These are phyloP conservation scores for Zanthoxylum bungeanum DNA, from an alignment of 345 rosid species.

Conservation along the genomic window DNA sequence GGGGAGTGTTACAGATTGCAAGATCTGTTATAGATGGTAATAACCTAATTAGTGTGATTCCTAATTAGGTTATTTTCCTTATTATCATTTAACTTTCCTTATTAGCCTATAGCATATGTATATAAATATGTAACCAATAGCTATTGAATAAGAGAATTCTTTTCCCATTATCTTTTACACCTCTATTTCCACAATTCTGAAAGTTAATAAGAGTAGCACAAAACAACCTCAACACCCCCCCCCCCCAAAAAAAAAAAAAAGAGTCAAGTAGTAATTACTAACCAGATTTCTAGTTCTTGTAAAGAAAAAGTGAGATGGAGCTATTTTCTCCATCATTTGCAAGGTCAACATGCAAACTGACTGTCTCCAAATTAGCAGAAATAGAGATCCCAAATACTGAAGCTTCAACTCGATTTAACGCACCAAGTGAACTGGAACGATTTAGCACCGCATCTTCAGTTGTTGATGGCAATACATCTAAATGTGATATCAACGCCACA, in stretches of 20 bases:
- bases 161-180: too few relatives aligned
- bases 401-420: constrained; percentile 25
- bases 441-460: constrained; percentile 21
- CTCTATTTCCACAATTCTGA: background rate
- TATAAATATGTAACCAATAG: too few relatives aligned
- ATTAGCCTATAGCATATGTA: too few relatives aligned
- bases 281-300: constrained; percentile 54
- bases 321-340: constrained; percentile 64
- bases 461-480: constrained; percentile 39
- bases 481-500: constrained; percentile 48
- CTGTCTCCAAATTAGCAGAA: constrained; percentile 43
- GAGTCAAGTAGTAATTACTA: constrained; percentile 17
- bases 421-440: constrained; percentile 17
- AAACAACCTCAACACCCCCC: too few relatives aligned
- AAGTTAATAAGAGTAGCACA: background rate
- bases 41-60: too few relatives aligned
- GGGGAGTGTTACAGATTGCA: too few relatives aligned
- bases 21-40: too few relatives aligned
- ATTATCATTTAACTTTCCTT: too few relatives aligned
- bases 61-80: too few relatives aligned
- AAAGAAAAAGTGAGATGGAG: constrained; percentile 45
- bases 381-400: constrained; percentile 47
- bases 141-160: too few relatives aligned
- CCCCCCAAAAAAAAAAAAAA: too few relatives aligned
- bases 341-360: constrained; percentile 55